phyloP scores from a whole-genome alignment of 2,329 filamentous ascomycete species.

The Thelonectria olida region DNA sequence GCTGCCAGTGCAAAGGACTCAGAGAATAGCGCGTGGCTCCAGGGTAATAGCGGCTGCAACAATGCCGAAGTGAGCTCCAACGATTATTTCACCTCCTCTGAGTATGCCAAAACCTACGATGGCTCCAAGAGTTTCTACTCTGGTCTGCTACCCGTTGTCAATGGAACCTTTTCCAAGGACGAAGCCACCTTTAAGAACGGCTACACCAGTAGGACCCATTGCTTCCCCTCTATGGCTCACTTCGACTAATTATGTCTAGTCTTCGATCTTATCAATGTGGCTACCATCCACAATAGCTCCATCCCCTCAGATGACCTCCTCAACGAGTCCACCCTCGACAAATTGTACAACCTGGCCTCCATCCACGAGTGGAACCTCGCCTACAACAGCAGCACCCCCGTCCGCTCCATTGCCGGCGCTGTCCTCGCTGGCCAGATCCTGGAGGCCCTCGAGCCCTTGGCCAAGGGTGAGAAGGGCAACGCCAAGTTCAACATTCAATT shows the following conservation, averaged over 20 bases:
- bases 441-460: constrained; percentile 61
- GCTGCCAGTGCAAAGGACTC: constrained; percentile 64
- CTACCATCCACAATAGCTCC: constrained; percentile 66
- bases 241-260: constrained; percentile 48
- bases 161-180: constrained; percentile 57
- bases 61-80: constrained; percentile 65
- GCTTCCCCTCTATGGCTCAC: constrained; percentile 55
- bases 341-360: constrained; percentile 79
- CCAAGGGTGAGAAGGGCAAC: constrained; percentile 48
- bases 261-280: constrained; percentile 69
- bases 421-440: constrained; percentile 66
- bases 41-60: constrained; percentile 65
- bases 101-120: constrained; percentile 55
- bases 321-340: constrained; percentile 64
- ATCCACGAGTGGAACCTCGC: constrained; percentile 84
- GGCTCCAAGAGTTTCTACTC: constrained; percentile 69
- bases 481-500: constrained; percentile 63
- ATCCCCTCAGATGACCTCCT: constrained; percentile 70
- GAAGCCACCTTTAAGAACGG: constrained; percentile 66
- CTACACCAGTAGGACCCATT: constrained; percentile 66
- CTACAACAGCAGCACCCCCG: constrained; percentile 78
- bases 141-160: constrained; percentile 62
- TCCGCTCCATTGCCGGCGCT: constrained; percentile 66
- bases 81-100: constrained; percentile 59
- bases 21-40: constrained; percentile 67